Evolutionary conservation across 116 monocot species (phyloP), one percentile per base, ranked within the genome.

Genomic region (Thalassia testudinum): DNA sequence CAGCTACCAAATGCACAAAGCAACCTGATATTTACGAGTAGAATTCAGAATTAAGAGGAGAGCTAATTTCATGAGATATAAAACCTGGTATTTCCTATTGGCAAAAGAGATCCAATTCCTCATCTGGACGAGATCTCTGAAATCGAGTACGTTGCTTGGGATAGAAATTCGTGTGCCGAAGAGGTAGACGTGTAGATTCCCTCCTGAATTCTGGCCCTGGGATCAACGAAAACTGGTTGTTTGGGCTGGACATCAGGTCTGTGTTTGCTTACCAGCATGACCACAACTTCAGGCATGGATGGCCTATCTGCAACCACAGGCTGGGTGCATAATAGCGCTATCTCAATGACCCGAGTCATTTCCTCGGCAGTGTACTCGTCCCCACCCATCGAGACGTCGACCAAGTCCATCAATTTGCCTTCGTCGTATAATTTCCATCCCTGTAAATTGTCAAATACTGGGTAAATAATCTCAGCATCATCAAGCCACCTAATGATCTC

Each of bases 281-380:
- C 42, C 1, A 77, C 74, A 24, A 77, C 71, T 26, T 77, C 82
- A 5, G 77, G 64, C 82, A 77, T 77, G 47, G 73, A 68, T 23
- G 77, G 82, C 65, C 74, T 67, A 25, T 62, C 63, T 54, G 61
- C 50, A 8, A 74, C 82, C 12, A 66, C 51, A 14, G 73, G 77
- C 21, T 82, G 78, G 47, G 71, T 77, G 74, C 82, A 82, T 28
- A 78, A 70, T 10, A 78, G 68, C 19, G 78, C 77, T 54, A 82
- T 71, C 58, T 77, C 53, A 16, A 82, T 71, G 11, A 71, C 54
- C 58, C 44, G 70, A 28, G 59, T 50, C 19, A 82, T 25, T 58
- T 82, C 74, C 18, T 64, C 57, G 23, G 59, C 27, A 1, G 47
- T 42, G 48, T 55, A 68, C 27, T 71, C 71, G 18, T 30, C 19